These are phyloP conservation scores for Jasminum sambac DNA, from an alignment of 257 asterid species.

Conservation along the genomic window DNA sequence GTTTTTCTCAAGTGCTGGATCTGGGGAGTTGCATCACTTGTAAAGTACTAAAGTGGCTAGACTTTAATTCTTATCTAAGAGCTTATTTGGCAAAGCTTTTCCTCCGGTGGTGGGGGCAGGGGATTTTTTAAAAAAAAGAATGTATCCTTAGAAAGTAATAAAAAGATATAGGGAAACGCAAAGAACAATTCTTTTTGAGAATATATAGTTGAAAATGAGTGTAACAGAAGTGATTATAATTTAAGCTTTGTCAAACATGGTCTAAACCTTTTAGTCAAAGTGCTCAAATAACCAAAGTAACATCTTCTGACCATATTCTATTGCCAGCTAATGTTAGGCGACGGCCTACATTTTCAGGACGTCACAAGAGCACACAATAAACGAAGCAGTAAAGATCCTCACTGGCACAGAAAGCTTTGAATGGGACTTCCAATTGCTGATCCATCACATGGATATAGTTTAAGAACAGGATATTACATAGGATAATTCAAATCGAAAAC, in stretches of 20 bases:
- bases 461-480: neutral
- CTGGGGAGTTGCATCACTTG: neutral
- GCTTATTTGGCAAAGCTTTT: too few species aligned
- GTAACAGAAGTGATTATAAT: too few species aligned
- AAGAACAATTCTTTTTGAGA: too few species aligned
- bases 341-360: neutral
- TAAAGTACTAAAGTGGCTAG: neutral
- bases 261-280: neutral
- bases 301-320: neutral
- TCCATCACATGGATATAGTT: neutral
- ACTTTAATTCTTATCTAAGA: neutral
- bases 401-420: neutral
- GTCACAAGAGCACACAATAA: conserved; percentile 17
- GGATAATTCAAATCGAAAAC: neutral
- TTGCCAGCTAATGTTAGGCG: neutral
- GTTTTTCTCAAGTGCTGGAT: neutral
- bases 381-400: neutral
- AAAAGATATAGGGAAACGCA: too few species aligned
- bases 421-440: neutral
- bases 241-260: too few species aligned
- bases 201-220: too few species aligned
- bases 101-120: too few species aligned
- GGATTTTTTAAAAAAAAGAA: too few species aligned
- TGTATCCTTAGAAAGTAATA: too few species aligned
- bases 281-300: neutral